Evolutionary conservation across 306 rosid genomes (phyloP).

Genomic region (Albizia julibrissin): DNA sequence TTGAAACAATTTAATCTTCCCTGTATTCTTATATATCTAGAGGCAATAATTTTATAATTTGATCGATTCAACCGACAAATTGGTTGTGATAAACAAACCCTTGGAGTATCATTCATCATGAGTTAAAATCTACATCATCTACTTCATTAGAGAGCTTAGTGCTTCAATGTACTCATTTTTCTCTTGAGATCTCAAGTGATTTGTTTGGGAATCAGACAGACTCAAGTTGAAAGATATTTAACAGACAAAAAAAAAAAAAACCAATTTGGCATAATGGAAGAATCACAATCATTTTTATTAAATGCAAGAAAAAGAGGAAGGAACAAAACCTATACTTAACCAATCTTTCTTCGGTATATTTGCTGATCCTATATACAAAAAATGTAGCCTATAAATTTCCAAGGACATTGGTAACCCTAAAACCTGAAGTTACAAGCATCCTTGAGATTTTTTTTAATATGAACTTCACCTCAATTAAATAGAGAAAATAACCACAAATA

Average conservation of each 20-base stretch:
- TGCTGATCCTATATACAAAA: conserved; percentile 65
- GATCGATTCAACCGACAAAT: no score
- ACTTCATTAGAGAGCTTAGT: no score
- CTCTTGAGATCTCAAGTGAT: no score
- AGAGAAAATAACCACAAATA: not conserved
- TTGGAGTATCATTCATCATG: no score
- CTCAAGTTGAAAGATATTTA: no score
- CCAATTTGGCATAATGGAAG: conserved; percentile 23
- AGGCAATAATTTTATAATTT: no score
- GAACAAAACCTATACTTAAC: conserved; percentile 44
- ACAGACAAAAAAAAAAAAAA: not conserved
- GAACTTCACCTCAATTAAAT: not conserved
- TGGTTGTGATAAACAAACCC: no score
- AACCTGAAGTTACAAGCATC: conserved; percentile 5
- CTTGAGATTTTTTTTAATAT: not conserved
- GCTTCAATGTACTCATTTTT: no score
- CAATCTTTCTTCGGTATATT: conserved; percentile 39
- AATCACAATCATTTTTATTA: conserved; percentile 44
- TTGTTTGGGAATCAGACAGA: no score
- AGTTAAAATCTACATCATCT: no score
- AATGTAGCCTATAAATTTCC: conserved; percentile 41
- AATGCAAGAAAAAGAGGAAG: conserved; percentile 22
- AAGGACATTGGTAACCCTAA: conserved; percentile 31
- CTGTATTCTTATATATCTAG: no score
- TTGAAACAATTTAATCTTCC: no score